Conservation (phyloP, 495 filamentous ascomycete genomes). For the Penicillium paradoxum region DNA sequence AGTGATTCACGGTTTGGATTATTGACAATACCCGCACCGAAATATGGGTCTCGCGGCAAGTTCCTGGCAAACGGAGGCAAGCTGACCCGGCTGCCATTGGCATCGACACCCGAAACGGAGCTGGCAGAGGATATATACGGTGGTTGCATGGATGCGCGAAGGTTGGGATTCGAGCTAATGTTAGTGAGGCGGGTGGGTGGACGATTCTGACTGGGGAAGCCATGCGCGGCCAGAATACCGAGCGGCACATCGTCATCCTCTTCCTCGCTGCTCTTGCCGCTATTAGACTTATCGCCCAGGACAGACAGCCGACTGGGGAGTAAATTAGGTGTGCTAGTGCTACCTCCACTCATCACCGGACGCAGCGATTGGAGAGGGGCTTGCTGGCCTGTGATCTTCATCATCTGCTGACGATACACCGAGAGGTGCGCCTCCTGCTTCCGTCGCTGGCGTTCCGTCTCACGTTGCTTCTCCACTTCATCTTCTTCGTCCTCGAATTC, state of each 20-base stretch:
- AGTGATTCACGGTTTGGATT: constrained; percentile 71
- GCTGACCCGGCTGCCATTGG: constrained; percentile 37
- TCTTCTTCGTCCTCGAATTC: constrained; percentile 85
- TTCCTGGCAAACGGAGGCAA: constrained; percentile 83
- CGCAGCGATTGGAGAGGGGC: constrained; percentile 41
- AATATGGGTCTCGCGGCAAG: constrained; percentile 84
- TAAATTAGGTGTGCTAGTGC: constrained; percentile 44
- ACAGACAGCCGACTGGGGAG: constrained; percentile 26
- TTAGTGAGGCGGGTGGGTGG: constrained; percentile 68
- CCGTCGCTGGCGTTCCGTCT: constrained; percentile 67
- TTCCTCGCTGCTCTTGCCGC: constrained; percentile 53
- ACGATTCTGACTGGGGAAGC: constrained; percentile 79
- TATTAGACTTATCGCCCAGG: constrained; percentile 33
- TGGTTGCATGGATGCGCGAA: constrained; percentile 38
- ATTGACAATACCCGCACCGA: constrained; percentile 75
- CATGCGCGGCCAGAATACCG: constrained; percentile 84
- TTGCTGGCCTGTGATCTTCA: constrained; percentile 84
- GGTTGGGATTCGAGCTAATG: constrained; percentile 54
- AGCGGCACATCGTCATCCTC: constrained; percentile 87
- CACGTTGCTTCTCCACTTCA: constrained; percentile 67
- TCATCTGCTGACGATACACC: constrained; percentile 93
- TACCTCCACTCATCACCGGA: constrained; percentile 37
- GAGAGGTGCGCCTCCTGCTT: constrained; percentile 90
- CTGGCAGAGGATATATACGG: constrained; percentile 36
- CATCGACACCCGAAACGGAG: constrained; percentile 41